Base-by-base conservation (phyloP, 768 basidiomycete species). In the Rhizopogon salebrosus region DNA sequence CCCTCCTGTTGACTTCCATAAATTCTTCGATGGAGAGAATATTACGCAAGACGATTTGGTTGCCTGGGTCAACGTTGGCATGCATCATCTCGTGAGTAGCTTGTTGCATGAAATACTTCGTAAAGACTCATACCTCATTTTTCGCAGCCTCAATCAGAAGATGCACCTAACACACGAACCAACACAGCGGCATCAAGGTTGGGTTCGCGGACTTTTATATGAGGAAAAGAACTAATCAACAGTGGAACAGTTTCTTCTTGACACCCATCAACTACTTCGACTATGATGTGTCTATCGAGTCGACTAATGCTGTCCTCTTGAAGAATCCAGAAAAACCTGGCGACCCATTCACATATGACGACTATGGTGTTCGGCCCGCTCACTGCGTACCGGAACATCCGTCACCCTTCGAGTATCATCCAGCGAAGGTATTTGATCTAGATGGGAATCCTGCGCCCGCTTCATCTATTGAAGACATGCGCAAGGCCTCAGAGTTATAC, bases 251-350 rank as follows among this genome's bases (percentile, higher is more conserved):
- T 58, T 80, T 85, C 62, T 69, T 82, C 53, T 63, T 86, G 13
- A 76, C 79, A 0, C 84, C 83, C 3, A 71, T 84, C 57, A 85
- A 85, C 65, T 85, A 78, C 70, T 82, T 83, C 64, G 83, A 85
- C 61, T 70, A 73, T 48, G 83, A 86, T 60, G 70, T 82, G 49
- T 80, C 83, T 11, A 74, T 84, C 67, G 82, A 84, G 48, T 75
- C 75, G 14, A 65, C 65, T 53, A 82, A 83, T 48, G 77, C 80
- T 18, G 72, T 84, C 50, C 59, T 82, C 10, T 66, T 82, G 34
- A 65, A 70, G 36, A 60, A 69, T 10, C 78, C 79, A 4, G 50
- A 62, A 18, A 52, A 54, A 9, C 67, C 72, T 0, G 76, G 74
- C 8, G 70, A 68, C 1, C 55, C 70, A 2, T 82, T 72, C 62